phyloP scores from a whole-genome alignment of 176 grass and related monocot species.

The Neostapfia colusana region DNA sequence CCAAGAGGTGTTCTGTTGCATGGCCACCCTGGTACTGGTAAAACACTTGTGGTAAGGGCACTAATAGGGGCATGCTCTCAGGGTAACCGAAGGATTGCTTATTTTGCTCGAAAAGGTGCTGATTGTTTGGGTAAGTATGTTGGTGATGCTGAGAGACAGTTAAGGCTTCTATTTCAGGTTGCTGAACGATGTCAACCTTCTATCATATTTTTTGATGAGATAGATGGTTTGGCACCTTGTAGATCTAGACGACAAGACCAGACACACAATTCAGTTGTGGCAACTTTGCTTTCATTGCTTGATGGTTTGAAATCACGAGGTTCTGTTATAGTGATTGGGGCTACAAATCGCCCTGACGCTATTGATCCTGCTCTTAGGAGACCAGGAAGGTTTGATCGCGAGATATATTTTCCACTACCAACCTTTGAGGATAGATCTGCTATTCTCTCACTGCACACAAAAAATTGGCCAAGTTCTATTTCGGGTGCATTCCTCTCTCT shows the following conservation, averaged over 20 bases:
- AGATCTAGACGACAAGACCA: slow-evolving; percentile 88
- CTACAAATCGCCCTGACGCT: slow-evolving; percentile 93
- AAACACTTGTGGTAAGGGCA: slow-evolving; percentile 88
- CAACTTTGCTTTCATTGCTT: slow-evolving; percentile 91
- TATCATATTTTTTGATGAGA: slow-evolving; percentile 99
- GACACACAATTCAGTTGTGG: slow-evolving; percentile 98
- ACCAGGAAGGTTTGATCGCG: slow-evolving; percentile 94
- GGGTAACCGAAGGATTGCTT: slow-evolving; percentile 87
- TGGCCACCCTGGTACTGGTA: slow-evolving; percentile 95
- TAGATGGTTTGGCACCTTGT: slow-evolving; percentile 89
- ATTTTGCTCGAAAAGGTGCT: slow-evolving; percentile 97
- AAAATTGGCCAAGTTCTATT: slow-evolving; percentile 78
- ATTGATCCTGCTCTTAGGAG: slow-evolving; percentile 96
- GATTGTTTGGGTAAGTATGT: slow-evolving; percentile 99
- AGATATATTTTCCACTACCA: slow-evolving; percentile 95
- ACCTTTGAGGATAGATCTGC: slow-evolving; percentile 81
- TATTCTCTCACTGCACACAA: slow-evolving; percentile 92
- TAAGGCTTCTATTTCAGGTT: slow-evolving; percentile 95
- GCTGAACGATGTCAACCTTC: slow-evolving; percentile 96
- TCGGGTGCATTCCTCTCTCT: slow-evolving; percentile 69
- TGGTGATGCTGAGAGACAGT: slow-evolving; percentile 91
- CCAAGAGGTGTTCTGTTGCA: slow-evolving; percentile 94
- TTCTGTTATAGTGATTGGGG: slow-evolving; percentile 95
- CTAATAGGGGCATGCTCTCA: slow-evolving; percentile 94
- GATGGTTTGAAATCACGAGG: slow-evolving; percentile 97